Conservation (phyloP, 2,329 filamentous ascomycete species). For the Aspergillus uvarum region DNA sequence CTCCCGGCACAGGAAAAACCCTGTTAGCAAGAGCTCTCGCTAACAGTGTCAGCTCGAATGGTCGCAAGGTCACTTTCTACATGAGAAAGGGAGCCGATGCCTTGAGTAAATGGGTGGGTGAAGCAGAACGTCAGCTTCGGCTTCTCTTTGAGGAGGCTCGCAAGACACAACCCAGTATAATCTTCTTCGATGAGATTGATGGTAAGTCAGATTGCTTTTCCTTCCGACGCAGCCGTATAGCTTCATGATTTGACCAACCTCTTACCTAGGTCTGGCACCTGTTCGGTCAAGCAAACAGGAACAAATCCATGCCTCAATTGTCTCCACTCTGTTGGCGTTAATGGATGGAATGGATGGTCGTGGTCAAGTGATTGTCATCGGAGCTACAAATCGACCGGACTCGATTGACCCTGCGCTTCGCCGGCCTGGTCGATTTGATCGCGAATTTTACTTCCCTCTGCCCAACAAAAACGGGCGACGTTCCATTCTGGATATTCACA, state of each 20-base stretch:
- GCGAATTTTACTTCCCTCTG: conserved; percentile 96
- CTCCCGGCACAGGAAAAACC: conserved; percentile 96
- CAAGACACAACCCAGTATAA: conserved; percentile 95
- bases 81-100: conserved; percentile 99
- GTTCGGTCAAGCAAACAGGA: conserved; percentile 98
- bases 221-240: neutral
- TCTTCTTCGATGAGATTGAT: conserved; percentile 99
- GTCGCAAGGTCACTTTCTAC: conserved; percentile 96
- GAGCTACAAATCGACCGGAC: conserved; percentile 95
- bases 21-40: conserved; percentile 90
- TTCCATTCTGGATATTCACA: conserved; percentile 92
- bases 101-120: conserved; percentile 97
- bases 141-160: conserved; percentile 93
- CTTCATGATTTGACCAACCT: neutral
- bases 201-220: conserved; percentile 49
- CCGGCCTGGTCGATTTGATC: conserved; percentile 88
- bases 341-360: conserved; percentile 99
- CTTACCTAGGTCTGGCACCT: conserved; percentile 66
- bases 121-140: conserved; percentile 91
- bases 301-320: conserved; percentile 97
- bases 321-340: conserved; percentile 85
- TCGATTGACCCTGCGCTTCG: conserved; percentile 95
- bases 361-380: conserved; percentile 96
- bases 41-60: conserved; percentile 83
- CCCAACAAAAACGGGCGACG: conserved; percentile 77